These are phyloP conservation scores for Gossypium lobatum DNA, from an alignment of 441 rosid genomes.

Conservation along the genomic window DNA sequence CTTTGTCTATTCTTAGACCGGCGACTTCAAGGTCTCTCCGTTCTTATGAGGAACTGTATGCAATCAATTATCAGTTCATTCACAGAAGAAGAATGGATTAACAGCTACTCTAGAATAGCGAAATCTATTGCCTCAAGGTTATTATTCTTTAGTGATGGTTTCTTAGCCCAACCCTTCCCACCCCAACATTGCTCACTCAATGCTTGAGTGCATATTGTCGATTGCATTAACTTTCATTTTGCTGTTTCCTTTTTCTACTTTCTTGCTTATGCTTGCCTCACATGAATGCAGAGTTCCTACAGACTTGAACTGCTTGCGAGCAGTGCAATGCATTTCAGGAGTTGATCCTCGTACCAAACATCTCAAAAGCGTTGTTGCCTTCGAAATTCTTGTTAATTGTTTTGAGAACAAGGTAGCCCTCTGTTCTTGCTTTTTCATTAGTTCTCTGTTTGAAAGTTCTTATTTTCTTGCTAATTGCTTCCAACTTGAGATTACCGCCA, in stretches of 20 bases:
- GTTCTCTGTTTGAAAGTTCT: not conserved
- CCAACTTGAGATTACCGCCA: not conserved
- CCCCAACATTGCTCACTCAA: not conserved
- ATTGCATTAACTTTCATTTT: not conserved
- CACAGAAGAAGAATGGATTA: conserved; percentile 63
- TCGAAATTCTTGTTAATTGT: conserved; percentile 45
- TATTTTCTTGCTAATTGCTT: not conserved
- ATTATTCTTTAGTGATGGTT: not conserved
- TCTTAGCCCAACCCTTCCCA: not conserved
- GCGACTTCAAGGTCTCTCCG: conserved; percentile 53
- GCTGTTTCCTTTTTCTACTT: not conserved
- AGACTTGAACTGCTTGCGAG: conserved; percentile 72
- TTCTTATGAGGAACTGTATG: conserved; percentile 43
- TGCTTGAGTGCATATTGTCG: not conserved
- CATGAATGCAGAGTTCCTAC: conserved; percentile 51
- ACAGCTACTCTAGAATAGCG: conserved; percentile 54
- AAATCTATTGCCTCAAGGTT: conserved; percentile 69
- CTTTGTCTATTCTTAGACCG: conserved; percentile 55
- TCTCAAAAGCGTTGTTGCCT: conserved; percentile 56
- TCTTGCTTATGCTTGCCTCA: conserved; percentile 11
- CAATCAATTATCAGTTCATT: conserved; percentile 48
- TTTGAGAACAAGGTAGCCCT: conserved; percentile 59
- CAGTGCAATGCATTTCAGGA: conserved; percentile 69
- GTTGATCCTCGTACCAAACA: conserved; percentile 50
- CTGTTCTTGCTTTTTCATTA: not conserved